Percentiles rank a stretch among this genome's conserved stretches.
Evolutionary conservation across 2,329 filamentous ascomycete genomes (phyloP).

Genomic region (Emydomyces testavorans): DNA sequence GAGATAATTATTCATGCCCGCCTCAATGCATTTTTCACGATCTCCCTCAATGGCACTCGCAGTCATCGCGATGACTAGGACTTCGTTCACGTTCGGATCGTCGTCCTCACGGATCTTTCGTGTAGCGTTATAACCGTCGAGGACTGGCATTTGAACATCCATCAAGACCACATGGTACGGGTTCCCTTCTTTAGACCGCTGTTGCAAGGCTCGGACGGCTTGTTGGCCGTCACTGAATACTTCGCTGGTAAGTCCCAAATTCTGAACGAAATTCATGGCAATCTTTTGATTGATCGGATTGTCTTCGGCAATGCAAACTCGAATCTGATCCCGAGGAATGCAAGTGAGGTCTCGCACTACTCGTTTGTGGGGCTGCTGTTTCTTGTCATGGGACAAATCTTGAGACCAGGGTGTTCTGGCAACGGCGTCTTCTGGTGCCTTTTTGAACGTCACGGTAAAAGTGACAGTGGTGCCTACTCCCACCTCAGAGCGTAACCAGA

Average conservation of each 20-base stretch:
- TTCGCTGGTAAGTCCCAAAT: conserved; percentile 74
- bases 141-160: conserved; percentile 92
- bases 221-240: conserved; percentile 83
- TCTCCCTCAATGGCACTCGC: conserved; percentile 90
- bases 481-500: conserved; percentile 67
- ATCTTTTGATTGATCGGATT: conserved; percentile 93
- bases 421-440: conserved; percentile 52
- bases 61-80: conserved; percentile 96
- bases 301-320: conserved; percentile 89
- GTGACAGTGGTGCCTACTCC: conserved; percentile 51
- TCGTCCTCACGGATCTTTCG: conserved; percentile 66
- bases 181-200: conserved; percentile 55
- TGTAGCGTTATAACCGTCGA: conserved; percentile 87
- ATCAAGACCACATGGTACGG: conserved; percentile 88
- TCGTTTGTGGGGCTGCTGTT: conserved; percentile 33
- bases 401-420: conserved; percentile 48
- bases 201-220: conserved; percentile 72
- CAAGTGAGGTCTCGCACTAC: conserved; percentile 56
- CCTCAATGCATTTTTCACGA: conserved; percentile 85
- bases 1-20: conserved; percentile 95
- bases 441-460: conserved; percentile 78
- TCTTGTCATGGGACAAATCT: conserved; percentile 26
- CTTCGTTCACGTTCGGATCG: conserved; percentile 62
- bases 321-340: conserved; percentile 64
- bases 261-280: conserved; percentile 77